Percentiles rank a stretch among this genome's conserved stretches.
phyloP scores from a whole-genome alignment of 1,284 basidiomycete species.

The Boletus sp. region DNA sequence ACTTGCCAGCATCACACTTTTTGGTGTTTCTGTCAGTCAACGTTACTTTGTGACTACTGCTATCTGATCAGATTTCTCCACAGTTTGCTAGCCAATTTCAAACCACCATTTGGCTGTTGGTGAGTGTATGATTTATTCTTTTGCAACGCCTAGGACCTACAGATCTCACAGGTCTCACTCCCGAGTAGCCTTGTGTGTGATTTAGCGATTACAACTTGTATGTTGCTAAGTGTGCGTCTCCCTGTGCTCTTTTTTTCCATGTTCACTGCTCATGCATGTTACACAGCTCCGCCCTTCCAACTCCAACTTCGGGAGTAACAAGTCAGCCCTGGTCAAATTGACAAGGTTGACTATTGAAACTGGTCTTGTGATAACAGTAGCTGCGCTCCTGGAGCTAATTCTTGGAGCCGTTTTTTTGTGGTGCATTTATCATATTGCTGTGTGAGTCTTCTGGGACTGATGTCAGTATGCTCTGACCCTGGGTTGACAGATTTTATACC shows the following conservation, averaged over 20 bases:
- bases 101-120: constrained; percentile 17
- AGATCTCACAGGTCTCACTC: constrained; percentile 27
- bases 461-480: neutral
- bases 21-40: constrained; percentile 2
- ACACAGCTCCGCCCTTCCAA: constrained; percentile 23
- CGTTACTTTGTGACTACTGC: neutral
- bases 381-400: constrained; percentile 26
- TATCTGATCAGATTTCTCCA: neutral
- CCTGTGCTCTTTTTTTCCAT: neutral
- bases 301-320: constrained; percentile 6
- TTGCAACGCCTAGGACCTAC: neutral
- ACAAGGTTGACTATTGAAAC: constrained; percentile 34
- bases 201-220: constrained; percentile 27
- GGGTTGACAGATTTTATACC: constrained; percentile 15
- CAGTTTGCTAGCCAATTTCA: neutral
- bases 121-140: neutral
- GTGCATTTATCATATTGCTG: constrained; percentile 20
- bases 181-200: constrained; percentile 26
- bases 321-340: constrained; percentile 15
- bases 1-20: constrained; percentile 17
- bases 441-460: constrained; percentile 18
- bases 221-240: constrained; percentile 23
- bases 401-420: constrained; percentile 9
- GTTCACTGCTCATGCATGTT: neutral
- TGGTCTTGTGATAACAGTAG: constrained; percentile 27